phyloP scores from a whole-genome alignment of 1,284 basidiomycete genomes.

The Ceratobasidium sp. region DNA sequence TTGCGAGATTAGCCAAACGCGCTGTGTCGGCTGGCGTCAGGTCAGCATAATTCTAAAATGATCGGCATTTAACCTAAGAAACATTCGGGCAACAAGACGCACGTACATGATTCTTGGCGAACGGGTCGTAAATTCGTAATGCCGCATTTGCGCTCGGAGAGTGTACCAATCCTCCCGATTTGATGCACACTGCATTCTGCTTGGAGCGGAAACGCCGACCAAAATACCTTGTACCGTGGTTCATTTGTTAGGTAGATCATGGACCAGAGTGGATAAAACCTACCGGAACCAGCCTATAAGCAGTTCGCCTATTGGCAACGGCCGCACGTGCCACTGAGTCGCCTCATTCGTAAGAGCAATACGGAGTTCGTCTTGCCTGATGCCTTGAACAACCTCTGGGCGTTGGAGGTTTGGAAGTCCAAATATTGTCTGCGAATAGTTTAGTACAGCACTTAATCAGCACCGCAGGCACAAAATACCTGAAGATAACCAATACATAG shows the following conservation, averaged over 20 bases:
- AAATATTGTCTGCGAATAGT: conserved; percentile 20
- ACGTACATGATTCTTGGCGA: conserved; percentile 31
- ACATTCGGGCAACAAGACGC: neutral
- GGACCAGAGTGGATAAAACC: neutral
- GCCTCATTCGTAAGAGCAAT: conserved; percentile 24
- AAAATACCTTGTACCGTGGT: conserved; percentile 17
- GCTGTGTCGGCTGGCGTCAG: conserved; percentile 30
- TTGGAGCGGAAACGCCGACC: conserved; percentile 40
- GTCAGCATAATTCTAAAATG: conserved; percentile 12
- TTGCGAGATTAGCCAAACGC: conserved; percentile 35
- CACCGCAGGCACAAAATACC: conserved; percentile 4
- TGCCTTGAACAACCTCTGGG: conserved; percentile 27
- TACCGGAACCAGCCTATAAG: conserved; percentile 41
- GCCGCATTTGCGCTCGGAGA: conserved; percentile 9
- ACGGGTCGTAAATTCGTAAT: conserved; percentile 31
- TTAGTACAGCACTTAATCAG: neutral
- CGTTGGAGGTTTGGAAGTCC: conserved; percentile 40
- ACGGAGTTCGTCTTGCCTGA: conserved; percentile 26
- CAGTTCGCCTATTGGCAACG: conserved; percentile 33
- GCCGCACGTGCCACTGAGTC: conserved; percentile 20
- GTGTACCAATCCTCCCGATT: conserved; percentile 19
- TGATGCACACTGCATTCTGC: conserved; percentile 27
- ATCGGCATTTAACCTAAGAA: neutral
- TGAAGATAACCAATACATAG: conserved; percentile 42
- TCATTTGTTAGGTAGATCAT: neutral